Evolutionary conservation across 2,329 filamentous ascomycete species (phyloP).

Genomic region (Diaporthe amygdali): DNA sequence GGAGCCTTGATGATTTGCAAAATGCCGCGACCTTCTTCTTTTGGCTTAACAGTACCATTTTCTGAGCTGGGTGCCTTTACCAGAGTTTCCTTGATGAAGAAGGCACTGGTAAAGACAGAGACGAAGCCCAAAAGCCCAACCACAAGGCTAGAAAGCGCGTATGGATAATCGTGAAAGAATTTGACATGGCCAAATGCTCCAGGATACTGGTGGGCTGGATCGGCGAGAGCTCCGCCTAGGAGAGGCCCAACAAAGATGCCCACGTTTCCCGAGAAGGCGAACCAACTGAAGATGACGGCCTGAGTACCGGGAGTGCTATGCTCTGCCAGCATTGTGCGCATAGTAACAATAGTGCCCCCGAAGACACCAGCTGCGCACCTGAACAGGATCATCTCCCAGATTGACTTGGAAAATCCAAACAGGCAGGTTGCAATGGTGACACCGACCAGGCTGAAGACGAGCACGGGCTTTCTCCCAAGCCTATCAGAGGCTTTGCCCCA

Average conservation of each 20-base stretch:
- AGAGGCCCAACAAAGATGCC: conserved; percentile 77
- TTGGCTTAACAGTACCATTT: conserved; percentile 26
- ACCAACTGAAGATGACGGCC: conserved; percentile 76
- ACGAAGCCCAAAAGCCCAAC: conserved; percentile 59
- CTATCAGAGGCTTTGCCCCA: conserved; percentile 75
- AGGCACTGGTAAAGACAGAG: conserved; percentile 53
- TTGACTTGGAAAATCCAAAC: conserved; percentile 70
- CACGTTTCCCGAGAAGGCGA: conserved; percentile 76
- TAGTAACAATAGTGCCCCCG: conserved; percentile 74
- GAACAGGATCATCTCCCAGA: conserved; percentile 78
- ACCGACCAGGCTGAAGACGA: conserved; percentile 70
- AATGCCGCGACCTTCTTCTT: conserved; percentile 45
- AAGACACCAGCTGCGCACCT: conserved; percentile 76
- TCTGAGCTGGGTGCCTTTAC: conserved; percentile 31
- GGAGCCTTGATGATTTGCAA: conserved; percentile 64
- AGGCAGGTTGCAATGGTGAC: conserved; percentile 64
- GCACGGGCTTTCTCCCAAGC: conserved; percentile 73
- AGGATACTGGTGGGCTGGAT: conserved; percentile 70
- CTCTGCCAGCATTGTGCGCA: conserved; percentile 80
- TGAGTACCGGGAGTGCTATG: conserved; percentile 73
- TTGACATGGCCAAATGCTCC: conserved; percentile 55
- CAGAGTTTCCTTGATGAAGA: conserved; percentile 70
- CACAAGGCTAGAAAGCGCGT: conserved; percentile 67
- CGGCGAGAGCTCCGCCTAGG: conserved; percentile 71
- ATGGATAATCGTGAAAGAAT: conserved; percentile 70